phyloP scores from a whole-genome alignment of 176 grass and related monocot species.

The Hsuehochloa calcarea region DNA sequence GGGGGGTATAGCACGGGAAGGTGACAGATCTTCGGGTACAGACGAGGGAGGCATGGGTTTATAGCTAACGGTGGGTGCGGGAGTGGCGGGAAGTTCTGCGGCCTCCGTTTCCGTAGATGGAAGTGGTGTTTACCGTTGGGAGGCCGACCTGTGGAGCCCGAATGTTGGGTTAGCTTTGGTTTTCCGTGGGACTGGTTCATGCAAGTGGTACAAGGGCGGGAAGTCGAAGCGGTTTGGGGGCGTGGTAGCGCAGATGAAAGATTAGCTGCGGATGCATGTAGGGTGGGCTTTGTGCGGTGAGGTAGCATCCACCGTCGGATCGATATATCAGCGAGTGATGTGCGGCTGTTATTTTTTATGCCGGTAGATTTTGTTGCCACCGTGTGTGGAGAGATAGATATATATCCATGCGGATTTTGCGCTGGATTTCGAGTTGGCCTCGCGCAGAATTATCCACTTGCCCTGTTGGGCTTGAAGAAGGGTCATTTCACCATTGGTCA shows the following conservation, averaged over 20 bases:
- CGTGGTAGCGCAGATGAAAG: not conserved
- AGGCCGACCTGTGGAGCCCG: not conserved
- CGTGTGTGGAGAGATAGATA: not conserved
- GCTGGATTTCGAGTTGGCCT: not conserved
- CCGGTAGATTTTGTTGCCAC: not conserved
- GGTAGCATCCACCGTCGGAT: not conserved
- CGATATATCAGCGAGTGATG: not conserved
- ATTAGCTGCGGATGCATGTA: not conserved
- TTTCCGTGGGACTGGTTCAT: not conserved
- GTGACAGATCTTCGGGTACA: not conserved
- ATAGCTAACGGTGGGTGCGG: conserved; percentile 6
- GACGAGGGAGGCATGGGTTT: not conserved
- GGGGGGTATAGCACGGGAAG: not conserved
- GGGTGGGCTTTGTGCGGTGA: not conserved
- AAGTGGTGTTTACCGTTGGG: not conserved
- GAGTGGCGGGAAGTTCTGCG: conserved; percentile 35
- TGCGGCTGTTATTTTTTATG: too few relatives aligned
- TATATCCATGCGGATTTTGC: not conserved
- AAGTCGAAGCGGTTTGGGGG: conserved; percentile 21
- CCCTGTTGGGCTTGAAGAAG: too few relatives aligned
- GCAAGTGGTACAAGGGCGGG: not conserved
- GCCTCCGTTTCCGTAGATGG: not conserved
- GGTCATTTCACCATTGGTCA: too few relatives aligned
- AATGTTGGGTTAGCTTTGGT: not conserved
- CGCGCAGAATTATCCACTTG: too few relatives aligned